Evolutionary conservation across 163 green algal species (phyloP).

Genomic region (Scenedesmus sp.): DNA sequence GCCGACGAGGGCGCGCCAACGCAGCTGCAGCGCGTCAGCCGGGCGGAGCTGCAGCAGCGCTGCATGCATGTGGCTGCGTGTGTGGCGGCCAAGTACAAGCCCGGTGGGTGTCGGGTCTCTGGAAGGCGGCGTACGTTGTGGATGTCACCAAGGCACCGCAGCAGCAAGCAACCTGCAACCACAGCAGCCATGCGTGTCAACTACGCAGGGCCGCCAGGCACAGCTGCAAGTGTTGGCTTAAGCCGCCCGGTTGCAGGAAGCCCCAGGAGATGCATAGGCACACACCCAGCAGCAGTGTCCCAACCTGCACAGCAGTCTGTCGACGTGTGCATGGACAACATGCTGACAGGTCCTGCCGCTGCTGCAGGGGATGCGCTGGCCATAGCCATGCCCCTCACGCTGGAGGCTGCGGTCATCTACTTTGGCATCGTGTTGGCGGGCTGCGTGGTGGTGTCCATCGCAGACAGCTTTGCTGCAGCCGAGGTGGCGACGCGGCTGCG

Average conservation of each 20-base stretch:
- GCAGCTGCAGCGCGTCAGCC: conserved; percentile 65
- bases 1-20: conserved; percentile 70
- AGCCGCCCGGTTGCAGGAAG: no score
- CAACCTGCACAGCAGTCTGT: no score
- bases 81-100: conserved; percentile 57
- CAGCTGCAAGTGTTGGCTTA: no score
- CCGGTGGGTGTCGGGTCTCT: conserved; percentile 60
- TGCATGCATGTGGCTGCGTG: conserved; percentile 66
- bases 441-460: conserved; percentile 78
- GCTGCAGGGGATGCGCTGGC: conserved; percentile 78
- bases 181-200: no score
- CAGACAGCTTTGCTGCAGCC: conserved; percentile 87
- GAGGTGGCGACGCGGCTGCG: conserved; percentile 84
- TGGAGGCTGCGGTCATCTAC: conserved; percentile 79
- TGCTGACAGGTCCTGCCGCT: not conserved
- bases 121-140: not conserved
- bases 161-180: not conserved
- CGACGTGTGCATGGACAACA: no score
- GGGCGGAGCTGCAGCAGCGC: conserved; percentile 69
- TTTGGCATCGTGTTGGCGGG: conserved; percentile 90
- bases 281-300: no score
- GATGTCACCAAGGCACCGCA: not conserved
- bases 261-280: no score
- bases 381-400: conserved; percentile 90
- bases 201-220: no score